Evolutionary conservation across 352 stramenopile genomes (phyloP).

Genomic region (Phytopythium sindhum): DNA sequence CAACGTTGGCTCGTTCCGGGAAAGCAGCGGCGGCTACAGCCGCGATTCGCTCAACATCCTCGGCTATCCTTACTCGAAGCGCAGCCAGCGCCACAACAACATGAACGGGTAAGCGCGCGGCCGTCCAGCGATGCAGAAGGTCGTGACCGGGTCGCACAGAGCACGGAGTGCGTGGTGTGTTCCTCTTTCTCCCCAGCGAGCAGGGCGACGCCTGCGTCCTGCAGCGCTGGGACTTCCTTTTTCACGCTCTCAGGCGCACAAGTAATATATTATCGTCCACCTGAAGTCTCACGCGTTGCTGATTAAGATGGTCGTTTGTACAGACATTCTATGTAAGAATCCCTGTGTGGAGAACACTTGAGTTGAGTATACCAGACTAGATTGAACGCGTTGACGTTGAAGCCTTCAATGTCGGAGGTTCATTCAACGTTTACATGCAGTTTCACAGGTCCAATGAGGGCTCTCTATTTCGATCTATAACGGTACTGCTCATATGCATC

Average conservation of each 20-base stretch:
- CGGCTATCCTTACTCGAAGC: constrained; percentile 80
- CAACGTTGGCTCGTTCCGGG: constrained; percentile 37
- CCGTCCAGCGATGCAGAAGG: background rate
- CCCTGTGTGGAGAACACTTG: no score
- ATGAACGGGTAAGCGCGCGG: constrained; percentile 3
- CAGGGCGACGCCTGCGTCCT: background rate
- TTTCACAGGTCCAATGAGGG: background rate
- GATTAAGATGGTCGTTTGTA: background rate
- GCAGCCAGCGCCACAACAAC: constrained; percentile 60
- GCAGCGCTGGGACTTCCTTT: background rate
- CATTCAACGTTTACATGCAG: background rate
- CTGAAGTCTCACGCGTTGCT: background rate
- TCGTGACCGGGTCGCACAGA: background rate
- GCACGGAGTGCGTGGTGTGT: background rate
- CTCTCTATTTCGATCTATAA: background rate
- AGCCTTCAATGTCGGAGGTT: background rate
- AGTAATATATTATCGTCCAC: constrained; percentile 5
- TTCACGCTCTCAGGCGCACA: background rate
- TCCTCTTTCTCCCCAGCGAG: background rate
- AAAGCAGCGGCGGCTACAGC: constrained; percentile 60
- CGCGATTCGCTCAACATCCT: constrained; percentile 78
- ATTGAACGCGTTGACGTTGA: constrained; percentile 4
- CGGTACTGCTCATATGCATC: background rate
- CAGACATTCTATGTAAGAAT: no score
- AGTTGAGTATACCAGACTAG: background rate